Evolutionary conservation across 305 asterid genomes (phyloP).

Genomic region (Coffea humblotiana): DNA sequence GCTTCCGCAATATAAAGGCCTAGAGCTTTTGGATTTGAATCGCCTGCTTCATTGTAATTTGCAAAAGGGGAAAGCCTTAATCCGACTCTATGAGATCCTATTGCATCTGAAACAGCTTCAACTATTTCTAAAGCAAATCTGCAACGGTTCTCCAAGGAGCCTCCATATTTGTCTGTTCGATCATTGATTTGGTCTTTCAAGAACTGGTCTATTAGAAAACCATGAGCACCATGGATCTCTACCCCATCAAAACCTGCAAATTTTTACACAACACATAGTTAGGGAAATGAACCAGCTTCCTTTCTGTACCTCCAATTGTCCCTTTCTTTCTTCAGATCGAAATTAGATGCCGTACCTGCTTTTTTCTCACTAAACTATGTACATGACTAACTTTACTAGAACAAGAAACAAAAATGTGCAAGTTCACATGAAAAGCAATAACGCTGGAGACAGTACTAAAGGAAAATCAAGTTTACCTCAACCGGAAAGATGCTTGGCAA

Average conservation of each 20-base stretch:
- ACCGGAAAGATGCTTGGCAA: too few species aligned
- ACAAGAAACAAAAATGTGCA: too few species aligned
- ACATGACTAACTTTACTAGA: too few species aligned
- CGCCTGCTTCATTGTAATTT: conserved; percentile 35
- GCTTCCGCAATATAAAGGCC: conserved; percentile 55
- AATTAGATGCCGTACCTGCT: too few species aligned
- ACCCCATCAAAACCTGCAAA: conserved; percentile 69
- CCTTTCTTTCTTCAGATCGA: too few species aligned
- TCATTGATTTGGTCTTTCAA: conserved; percentile 62
- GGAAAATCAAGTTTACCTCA: too few species aligned
- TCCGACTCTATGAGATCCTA: conserved; percentile 59
- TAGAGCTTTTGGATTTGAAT: conserved; percentile 59
- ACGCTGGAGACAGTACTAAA: too few species aligned
- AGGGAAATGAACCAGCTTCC: too few species aligned
- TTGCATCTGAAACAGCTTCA: conserved; percentile 44
- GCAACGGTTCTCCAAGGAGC: conserved; percentile 61
- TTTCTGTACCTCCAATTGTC: too few species aligned
- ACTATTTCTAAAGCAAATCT: conserved; percentile 51
- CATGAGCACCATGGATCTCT: conserved; percentile 71
- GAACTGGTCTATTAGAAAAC: conserved; percentile 66
- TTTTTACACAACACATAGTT: too few species aligned
- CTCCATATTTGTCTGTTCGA: conserved; percentile 63
- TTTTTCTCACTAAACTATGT: too few species aligned
- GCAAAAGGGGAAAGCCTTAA: conserved; percentile 59
- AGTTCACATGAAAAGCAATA: too few species aligned